phyloP scores from a whole-genome alignment of 108 stramenopile genomes.

The Fistulifera pelliculosa region DNA sequence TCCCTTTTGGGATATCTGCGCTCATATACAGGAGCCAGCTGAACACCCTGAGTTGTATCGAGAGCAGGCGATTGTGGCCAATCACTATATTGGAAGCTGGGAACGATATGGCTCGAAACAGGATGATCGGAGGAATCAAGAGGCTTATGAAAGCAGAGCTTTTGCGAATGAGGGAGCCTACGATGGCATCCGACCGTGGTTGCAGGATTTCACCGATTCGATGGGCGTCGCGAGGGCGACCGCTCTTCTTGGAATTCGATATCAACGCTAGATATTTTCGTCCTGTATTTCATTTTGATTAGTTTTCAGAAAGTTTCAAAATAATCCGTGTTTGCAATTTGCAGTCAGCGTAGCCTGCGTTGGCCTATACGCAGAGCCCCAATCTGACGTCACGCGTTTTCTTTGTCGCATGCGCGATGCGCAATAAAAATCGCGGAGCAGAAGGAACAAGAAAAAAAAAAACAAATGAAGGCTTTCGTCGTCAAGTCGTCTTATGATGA shows the following conservation, averaged over 20 bases:
- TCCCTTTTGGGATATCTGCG: constrained; percentile 24
- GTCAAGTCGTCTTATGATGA: too few relatives aligned
- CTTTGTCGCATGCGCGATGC: too few relatives aligned
- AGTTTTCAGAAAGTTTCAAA: too few relatives aligned
- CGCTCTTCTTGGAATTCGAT: constrained; percentile 11
- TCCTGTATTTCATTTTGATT: too few relatives aligned
- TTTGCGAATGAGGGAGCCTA: constrained; percentile 11
- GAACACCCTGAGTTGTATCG: background rate
- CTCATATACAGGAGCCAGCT: constrained; percentile 9
- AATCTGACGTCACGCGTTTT: too few relatives aligned
- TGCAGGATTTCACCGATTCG: constrained; percentile 11
- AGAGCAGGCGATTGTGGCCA: constrained; percentile 26
- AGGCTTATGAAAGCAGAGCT: constrained; percentile 19
- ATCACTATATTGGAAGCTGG: constrained; percentile 51
- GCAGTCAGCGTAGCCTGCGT: too few relatives aligned
- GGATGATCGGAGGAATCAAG: constrained; percentile 20
- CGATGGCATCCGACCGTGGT: constrained; percentile 7
- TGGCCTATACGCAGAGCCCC: too few relatives aligned
- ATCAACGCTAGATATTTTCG: background rate
- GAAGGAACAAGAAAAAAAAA: too few relatives aligned
- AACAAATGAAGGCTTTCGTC: too few relatives aligned
- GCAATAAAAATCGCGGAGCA: too few relatives aligned
- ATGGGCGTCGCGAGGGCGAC: constrained; percentile 14
- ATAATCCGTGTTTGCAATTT: too few relatives aligned
- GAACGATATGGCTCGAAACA: constrained; percentile 19